Evolutionary conservation across 2,329 filamentous ascomycete species (phyloP).

Genomic region (Fusarium coicis): DNA sequence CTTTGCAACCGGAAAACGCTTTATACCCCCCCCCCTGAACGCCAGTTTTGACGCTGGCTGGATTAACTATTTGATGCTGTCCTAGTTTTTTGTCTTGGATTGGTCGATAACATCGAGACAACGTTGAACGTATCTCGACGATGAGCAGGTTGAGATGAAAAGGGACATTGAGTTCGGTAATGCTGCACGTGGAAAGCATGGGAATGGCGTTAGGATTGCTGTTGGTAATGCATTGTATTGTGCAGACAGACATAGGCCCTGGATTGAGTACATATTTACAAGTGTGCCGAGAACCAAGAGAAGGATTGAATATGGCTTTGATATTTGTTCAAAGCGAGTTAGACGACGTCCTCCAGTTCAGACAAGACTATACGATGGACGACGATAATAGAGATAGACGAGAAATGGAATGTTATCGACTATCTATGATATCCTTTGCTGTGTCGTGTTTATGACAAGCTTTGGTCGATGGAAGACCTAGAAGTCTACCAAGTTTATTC

Average conservation of each 20-base stretch:
- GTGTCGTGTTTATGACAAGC: background rate
- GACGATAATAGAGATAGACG: slow-evolving; percentile 42
- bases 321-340: slow-evolving; percentile 12
- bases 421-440: background rate
- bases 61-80: slow-evolving; percentile 19
- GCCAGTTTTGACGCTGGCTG: slow-evolving; percentile 27
- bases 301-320: slow-evolving; percentile 14
- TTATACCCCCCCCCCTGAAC: slow-evolving; percentile 38
- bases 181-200: slow-evolving; percentile 41
- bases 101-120: slow-evolving; percentile 20
- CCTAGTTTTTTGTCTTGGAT: slow-evolving; percentile 29
- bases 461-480: background rate
- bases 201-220: slow-evolving; percentile 42
- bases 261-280: slow-evolving; percentile 22
- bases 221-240: slow-evolving; percentile 37
- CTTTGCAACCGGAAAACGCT: slow-evolving; percentile 19
- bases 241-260: slow-evolving; percentile 24
- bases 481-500: background rate
- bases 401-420: slow-evolving; percentile 32
- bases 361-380: slow-evolving; percentile 29
- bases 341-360: slow-evolving; percentile 15
- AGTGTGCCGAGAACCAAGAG: slow-evolving; percentile 2
- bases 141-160: slow-evolving; percentile 20
- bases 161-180: slow-evolving; percentile 40
- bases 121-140: slow-evolving; percentile 23